Conservation (phyloP, 2,329 filamentous ascomycete species). For the Tolypocladium cylindrosporum region DNA sequence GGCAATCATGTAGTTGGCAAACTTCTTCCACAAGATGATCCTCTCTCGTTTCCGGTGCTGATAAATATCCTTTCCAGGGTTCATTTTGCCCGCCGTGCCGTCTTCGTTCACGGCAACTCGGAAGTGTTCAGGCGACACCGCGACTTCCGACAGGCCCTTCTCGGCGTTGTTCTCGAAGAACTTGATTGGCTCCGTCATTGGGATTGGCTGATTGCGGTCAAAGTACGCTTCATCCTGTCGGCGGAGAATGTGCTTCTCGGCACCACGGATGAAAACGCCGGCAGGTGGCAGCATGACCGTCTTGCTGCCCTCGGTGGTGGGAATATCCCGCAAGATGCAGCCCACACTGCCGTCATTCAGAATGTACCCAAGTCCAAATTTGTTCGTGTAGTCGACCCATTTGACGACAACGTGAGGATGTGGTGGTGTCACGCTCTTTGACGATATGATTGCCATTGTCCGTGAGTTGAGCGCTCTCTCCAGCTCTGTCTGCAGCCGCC, state of each 20-base stretch:
- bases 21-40: slow-evolving; percentile 62
- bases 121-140: slow-evolving; percentile 54
- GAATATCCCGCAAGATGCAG: slow-evolving; percentile 52
- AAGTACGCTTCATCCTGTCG: slow-evolving; percentile 43
- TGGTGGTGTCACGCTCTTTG: slow-evolving; percentile 42
- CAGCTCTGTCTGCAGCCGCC: slow-evolving; percentile 47
- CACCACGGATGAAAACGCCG: slow-evolving; percentile 61
- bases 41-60: slow-evolving; percentile 57
- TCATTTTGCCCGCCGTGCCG: slow-evolving; percentile 50
- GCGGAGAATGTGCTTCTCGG: slow-evolving; percentile 59
- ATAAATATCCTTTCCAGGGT: slow-evolving; percentile 52
- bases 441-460: slow-evolving; percentile 49
- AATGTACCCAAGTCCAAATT: slow-evolving; percentile 77
- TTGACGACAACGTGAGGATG: slow-evolving; percentile 60
- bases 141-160: slow-evolving; percentile 51
- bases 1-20: slow-evolving; percentile 64
- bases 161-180: slow-evolving; percentile 66
- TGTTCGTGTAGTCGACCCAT: slow-evolving; percentile 85
- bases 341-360: slow-evolving; percentile 74
- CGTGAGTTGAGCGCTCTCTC: slow-evolving; percentile 54
- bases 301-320: slow-evolving; percentile 38
- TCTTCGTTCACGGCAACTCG: slow-evolving; percentile 44
- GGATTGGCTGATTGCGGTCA: slow-evolving; percentile 51
- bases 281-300: slow-evolving; percentile 53
- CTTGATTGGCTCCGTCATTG: slow-evolving; percentile 53